phyloP scores from a whole-genome alignment of 2,329 filamentous ascomycete species.

The Neopestalotiopsis sp. region DNA sequence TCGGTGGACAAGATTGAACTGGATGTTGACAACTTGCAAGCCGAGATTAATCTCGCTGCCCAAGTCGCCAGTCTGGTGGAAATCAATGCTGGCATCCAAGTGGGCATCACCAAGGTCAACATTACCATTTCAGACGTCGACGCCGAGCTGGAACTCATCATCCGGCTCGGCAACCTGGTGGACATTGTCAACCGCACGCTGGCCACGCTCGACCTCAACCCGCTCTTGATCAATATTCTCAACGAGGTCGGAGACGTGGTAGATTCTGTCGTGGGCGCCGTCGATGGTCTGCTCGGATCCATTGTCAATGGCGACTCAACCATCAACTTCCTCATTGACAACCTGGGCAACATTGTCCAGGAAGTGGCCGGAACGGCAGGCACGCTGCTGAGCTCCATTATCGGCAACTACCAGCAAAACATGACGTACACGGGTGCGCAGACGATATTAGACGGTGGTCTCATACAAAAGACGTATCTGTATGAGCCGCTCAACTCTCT shows the following conservation, averaged over 20 bases:
- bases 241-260: constrained; percentile 59
- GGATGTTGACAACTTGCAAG: constrained; percentile 62
- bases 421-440: constrained; percentile 26
- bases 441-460: constrained; percentile 36
- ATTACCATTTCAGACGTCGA: constrained; percentile 67
- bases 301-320: constrained; percentile 61
- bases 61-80: constrained; percentile 63
- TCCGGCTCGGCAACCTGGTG: constrained; percentile 64
- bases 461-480: constrained; percentile 53
- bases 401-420: constrained; percentile 57
- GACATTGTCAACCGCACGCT: constrained; percentile 67
- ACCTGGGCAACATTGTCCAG: constrained; percentile 68
- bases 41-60: constrained; percentile 65
- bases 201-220: constrained; percentile 64
- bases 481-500: constrained; percentile 52
- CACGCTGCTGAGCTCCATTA: constrained; percentile 53
- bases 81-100: constrained; percentile 59
- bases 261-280: constrained; percentile 59
- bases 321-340: constrained; percentile 63
- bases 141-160: constrained; percentile 63
- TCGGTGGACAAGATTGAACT: constrained; percentile 65
- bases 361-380: constrained; percentile 56
- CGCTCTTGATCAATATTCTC: constrained; percentile 61
- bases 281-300: constrained; percentile 63
- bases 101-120: constrained; percentile 58